These are phyloP conservation scores for Ceratocystis eucalypticola DNA, from an alignment of 2,329 filamentous ascomycete genomes.

Conservation along the genomic window DNA sequence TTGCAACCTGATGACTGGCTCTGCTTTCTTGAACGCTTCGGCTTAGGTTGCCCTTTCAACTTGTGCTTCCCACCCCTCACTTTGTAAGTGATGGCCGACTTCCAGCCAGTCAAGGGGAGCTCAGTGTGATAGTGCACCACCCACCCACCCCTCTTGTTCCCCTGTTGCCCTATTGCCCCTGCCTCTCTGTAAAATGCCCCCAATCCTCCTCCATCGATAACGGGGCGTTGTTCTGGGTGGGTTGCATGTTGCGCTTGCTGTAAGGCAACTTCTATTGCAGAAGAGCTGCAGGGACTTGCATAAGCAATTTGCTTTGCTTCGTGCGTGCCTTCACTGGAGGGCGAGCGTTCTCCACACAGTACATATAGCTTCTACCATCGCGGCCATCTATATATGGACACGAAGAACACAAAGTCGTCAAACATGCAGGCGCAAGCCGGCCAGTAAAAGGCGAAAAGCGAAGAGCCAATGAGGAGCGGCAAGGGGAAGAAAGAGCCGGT, in stretches of 20 bases:
- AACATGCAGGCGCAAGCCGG: not conserved
- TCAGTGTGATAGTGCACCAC: too few species aligned
- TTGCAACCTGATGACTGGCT: too few species aligned
- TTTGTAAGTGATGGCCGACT: too few species aligned
- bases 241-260: not conserved
- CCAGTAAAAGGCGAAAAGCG: not conserved
- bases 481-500: not conserved
- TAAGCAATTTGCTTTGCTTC: not conserved
- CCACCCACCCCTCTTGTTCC: too few species aligned
- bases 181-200: too few species aligned
- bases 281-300: conserved; percentile 1
- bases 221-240: not conserved
- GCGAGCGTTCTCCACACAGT: conserved; percentile 3
- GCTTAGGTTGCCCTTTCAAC: too few species aligned
- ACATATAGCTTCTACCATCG: not conserved
- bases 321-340: not conserved
- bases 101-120: too few species aligned
- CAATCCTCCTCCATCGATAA: not conserved
- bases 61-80: too few species aligned
- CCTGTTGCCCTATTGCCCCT: too few species aligned
- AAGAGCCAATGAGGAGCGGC: not conserved
- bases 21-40: too few species aligned
- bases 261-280: conserved; percentile 1
- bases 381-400: not conserved
- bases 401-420: not conserved